Conservation (phyloP, 768 basidiomycete species). For the Naematelia encephala region DNA sequence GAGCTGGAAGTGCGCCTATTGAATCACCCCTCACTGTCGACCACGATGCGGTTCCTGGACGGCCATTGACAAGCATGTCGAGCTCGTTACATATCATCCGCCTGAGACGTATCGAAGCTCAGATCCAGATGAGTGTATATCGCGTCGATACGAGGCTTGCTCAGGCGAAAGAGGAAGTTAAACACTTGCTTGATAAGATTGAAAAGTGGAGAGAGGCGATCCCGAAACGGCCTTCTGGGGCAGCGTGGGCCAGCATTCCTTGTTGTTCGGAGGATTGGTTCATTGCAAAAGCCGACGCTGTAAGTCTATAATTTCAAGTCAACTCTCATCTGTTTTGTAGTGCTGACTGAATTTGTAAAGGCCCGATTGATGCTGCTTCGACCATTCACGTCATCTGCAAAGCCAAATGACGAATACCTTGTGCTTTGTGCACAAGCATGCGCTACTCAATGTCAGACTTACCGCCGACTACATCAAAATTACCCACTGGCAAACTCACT, state of each 20-base stretch:
- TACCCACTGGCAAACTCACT: slow-evolving; percentile 13
- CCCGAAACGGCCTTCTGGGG: slow-evolving; percentile 5
- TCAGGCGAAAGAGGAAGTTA: slow-evolving; percentile 3
- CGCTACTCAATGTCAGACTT: slow-evolving; percentile 12
- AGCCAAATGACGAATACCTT: not conserved
- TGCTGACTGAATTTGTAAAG: not conserved
- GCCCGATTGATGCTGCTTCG: slow-evolving; percentile 9
- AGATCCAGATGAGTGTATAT: slow-evolving; percentile 11
- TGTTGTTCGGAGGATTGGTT: not conserved
- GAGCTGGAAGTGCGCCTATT: not conserved
- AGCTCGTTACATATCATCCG: slow-evolving; percentile 9
- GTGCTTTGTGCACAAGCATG: slow-evolving; percentile 6
- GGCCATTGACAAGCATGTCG: slow-evolving; percentile 9
- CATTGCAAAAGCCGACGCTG: not conserved
- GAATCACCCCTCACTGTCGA: slow-evolving; percentile 9
- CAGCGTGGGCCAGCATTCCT: not conserved
- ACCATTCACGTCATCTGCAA: slow-evolving; percentile 9
- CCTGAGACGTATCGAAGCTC: slow-evolving; percentile 11
- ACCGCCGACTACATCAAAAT: slow-evolving; percentile 14
- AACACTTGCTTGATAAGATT: slow-evolving; percentile 7
- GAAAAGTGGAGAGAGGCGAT: slow-evolving; percentile 13
- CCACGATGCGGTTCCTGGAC: not conserved
- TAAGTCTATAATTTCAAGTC: too few species aligned
- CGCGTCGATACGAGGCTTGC: slow-evolving; percentile 1
- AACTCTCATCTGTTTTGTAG: too few species aligned